Percentiles rank a stretch among this genome's conserved stretches.
These are phyloP conservation scores for Manihot esculenta DNA, from an alignment of 441 rosid species.

Conservation along the genomic window DNA sequence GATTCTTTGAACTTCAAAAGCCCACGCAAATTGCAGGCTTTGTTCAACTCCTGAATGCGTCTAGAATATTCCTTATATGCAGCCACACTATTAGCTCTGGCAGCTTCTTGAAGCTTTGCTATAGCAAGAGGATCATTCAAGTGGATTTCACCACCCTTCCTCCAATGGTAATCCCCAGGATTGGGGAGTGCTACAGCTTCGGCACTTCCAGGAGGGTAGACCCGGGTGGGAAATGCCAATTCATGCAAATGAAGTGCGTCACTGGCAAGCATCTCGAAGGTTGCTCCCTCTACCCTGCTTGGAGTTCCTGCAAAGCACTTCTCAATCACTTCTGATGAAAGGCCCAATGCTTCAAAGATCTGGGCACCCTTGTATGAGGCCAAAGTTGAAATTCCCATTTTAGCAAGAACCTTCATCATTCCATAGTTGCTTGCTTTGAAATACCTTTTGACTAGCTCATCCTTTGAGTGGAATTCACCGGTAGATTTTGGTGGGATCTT, in stretches of 20 bases:
- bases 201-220: constrained; percentile 90
- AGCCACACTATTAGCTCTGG: constrained; percentile 85
- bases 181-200: constrained; percentile 93
- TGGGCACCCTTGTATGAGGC: constrained; percentile 99
- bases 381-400: constrained; percentile 98
- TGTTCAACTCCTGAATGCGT: constrained; percentile 92
- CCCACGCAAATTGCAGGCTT: constrained; percentile 91
- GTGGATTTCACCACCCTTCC: constrained; percentile 98
- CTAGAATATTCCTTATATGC: constrained; percentile 96
- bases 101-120: constrained; percentile 96
- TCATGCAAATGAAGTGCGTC: constrained; percentile 90
- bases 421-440: constrained; percentile 99
- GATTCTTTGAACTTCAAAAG: constrained; percentile 82
- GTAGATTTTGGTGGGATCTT: constrained; percentile 89
- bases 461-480: constrained; percentile 87
- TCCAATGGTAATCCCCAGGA: constrained; percentile 99
- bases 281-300: constrained; percentile 99
- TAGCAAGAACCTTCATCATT: constrained; percentile 99
- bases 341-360: constrained; percentile 98
- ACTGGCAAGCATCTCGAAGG: constrained; percentile 96
- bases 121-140: constrained; percentile 99
- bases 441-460: constrained; percentile 87
- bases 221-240: constrained; percentile 79
- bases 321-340: constrained; percentile 92
- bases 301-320: constrained; percentile 99